phyloP scores from a whole-genome alignment of 257 asterid genomes.

The Plantago major region DNA sequence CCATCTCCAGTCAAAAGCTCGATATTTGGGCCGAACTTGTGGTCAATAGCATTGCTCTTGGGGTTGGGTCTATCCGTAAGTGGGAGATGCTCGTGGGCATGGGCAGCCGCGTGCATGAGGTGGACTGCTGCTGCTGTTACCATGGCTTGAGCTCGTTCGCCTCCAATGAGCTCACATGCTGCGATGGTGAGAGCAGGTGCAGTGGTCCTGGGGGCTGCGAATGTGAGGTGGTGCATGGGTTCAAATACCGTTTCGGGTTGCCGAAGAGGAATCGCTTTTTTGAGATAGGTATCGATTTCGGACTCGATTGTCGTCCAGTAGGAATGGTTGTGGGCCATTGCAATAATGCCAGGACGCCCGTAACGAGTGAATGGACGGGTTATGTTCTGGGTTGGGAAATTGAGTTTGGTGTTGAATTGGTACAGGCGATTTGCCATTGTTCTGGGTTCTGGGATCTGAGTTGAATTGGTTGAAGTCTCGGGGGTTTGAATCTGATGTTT shows the following conservation, averaged over 20 bases:
- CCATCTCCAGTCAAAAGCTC: slow-evolving; percentile 68
- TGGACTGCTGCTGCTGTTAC: slow-evolving; percentile 66
- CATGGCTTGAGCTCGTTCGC: slow-evolving; percentile 45
- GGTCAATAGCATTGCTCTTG: slow-evolving; percentile 13
- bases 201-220: slow-evolving; percentile 52
- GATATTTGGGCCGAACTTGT: slow-evolving; percentile 45
- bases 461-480: too few species aligned
- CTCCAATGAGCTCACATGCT: slow-evolving; percentile 70
- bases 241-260: slow-evolving; percentile 54
- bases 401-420: slow-evolving; percentile 17
- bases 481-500: too few species aligned
- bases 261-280: slow-evolving; percentile 41
- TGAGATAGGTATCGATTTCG: slow-evolving; percentile 46
- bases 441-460: too few species aligned
- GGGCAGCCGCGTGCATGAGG: slow-evolving; percentile 55
- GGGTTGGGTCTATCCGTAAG: slow-evolving; percentile 28
- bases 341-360: slow-evolving; percentile 6
- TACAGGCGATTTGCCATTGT: slow-evolving; percentile 25
- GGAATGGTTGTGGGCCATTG: slow-evolving; percentile 27
- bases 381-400: slow-evolving; percentile 9
- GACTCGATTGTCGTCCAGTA: slow-evolving; percentile 50
- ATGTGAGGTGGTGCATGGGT: slow-evolving; percentile 71
- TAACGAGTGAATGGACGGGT: slow-evolving; percentile 1
- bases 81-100: slow-evolving; percentile 51
- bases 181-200: slow-evolving; percentile 72